A percentile compares a stretch with the other conserved stretches of the same genome.
Conservation (phyloP, 2,329 filamentous ascomycete genomes). For the Fusarium ambrosium region DNA sequence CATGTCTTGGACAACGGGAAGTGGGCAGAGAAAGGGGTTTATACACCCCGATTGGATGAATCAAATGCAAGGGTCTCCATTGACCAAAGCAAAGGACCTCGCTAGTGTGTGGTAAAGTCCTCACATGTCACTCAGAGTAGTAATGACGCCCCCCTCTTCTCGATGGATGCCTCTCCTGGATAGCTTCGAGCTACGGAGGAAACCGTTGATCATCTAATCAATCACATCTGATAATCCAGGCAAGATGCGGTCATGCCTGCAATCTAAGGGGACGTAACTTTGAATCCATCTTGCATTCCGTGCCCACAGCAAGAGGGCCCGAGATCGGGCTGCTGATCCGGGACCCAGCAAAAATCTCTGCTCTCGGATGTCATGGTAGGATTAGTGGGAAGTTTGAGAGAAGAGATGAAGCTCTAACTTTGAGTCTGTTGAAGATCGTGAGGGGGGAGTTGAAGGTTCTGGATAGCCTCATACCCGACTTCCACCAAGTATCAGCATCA, state of each 20-base stretch:
- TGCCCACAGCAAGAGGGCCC: conserved; percentile 8
- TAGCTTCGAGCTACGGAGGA: conserved; percentile 35
- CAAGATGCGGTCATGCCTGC: conserved; percentile 14
- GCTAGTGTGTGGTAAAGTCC: not conserved
- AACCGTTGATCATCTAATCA: conserved; percentile 43
- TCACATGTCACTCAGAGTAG: not conserved
- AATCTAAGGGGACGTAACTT: conserved; percentile 1
- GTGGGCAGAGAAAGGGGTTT: not conserved
- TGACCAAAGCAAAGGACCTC: not conserved
- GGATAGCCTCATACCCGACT: not conserved
- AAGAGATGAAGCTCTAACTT: not conserved
- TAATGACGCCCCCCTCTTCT: conserved; percentile 20
- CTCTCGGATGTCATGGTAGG: not conserved
- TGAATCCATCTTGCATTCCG: conserved; percentile 24
- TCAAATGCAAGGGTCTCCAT: not conserved
- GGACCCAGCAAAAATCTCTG: conserved; percentile 17
- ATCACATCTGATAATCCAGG: conserved; percentile 42
- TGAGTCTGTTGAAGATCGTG: not conserved
- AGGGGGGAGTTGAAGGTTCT: not conserved
- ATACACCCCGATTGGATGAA: not conserved
- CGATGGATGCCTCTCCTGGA: conserved; percentile 3
- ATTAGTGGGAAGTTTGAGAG: not conserved
- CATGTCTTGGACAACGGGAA: not conserved
- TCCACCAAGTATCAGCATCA: not conserved
- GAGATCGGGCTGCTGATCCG: conserved; percentile 26